Evolutionary conservation across 2,329 filamentous ascomycete genomes (phyloP).

Genomic region (Colletotrichum echinochloae): DNA sequence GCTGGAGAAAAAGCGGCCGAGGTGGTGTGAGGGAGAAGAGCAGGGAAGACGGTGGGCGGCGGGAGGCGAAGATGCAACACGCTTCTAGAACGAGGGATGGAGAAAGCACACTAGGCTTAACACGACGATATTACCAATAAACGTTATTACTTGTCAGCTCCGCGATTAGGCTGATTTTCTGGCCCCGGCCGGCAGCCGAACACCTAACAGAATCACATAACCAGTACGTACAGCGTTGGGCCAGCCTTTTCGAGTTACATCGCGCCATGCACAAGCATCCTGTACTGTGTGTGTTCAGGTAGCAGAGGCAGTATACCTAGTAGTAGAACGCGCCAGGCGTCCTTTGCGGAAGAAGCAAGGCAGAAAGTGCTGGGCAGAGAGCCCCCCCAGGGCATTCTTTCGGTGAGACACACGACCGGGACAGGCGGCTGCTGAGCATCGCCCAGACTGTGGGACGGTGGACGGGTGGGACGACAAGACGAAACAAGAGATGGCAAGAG

Average conservation of each 20-base stretch:
- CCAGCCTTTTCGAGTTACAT: too few relatives aligned
- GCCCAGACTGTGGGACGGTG: too few relatives aligned
- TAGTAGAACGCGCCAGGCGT: not conserved
- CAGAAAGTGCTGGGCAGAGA: too few relatives aligned
- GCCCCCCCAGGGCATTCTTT: slow-evolving; percentile 32
- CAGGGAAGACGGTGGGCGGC: slow-evolving; percentile 38
- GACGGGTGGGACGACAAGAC: too few relatives aligned
- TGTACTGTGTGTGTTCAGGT: too few relatives aligned
- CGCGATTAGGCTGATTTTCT: slow-evolving; percentile 9
- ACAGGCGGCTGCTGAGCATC: not conserved
- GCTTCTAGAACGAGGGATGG: slow-evolving; percentile 37
- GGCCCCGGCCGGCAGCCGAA: slow-evolving; percentile 7
- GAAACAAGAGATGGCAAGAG: slow-evolving; percentile 31
- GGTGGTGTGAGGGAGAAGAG: not conserved
- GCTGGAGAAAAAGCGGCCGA: slow-evolving; percentile 6
- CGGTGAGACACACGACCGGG: slow-evolving; percentile 29
- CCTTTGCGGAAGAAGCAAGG: too few relatives aligned
- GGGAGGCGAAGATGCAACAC: slow-evolving; percentile 5
- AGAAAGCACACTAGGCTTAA: not conserved
- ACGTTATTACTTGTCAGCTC: slow-evolving; percentile 24
- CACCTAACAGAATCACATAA: slow-evolving; percentile 36
- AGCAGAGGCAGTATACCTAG: too few relatives aligned
- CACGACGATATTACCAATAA: slow-evolving; percentile 26
- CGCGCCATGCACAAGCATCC: not conserved
- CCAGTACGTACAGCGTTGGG: slow-evolving; percentile 19